These are phyloP conservation scores for Tremellales sp. DNA, from an alignment of 1,284 basidiomycete species.

Conservation along the genomic window DNA sequence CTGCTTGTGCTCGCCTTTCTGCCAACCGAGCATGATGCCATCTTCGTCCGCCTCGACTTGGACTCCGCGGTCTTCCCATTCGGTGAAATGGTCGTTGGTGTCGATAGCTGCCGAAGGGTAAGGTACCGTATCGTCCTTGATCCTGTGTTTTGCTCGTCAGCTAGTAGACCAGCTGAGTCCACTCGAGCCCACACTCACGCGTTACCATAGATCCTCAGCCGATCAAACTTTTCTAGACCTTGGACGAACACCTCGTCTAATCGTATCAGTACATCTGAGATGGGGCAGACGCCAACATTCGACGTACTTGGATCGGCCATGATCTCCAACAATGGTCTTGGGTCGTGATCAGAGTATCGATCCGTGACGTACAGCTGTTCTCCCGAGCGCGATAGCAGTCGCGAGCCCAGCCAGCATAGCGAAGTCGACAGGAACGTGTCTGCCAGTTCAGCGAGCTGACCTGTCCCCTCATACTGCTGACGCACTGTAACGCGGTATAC, in stretches of 20 bases:
- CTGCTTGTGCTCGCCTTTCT: slow-evolving; percentile 2
- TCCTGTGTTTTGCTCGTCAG: slow-evolving; percentile 35
- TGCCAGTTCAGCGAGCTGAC: slow-evolving; percentile 4
- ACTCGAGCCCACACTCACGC: slow-evolving; percentile 52
- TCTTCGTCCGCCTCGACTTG: slow-evolving; percentile 55
- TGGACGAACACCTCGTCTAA: slow-evolving; percentile 71
- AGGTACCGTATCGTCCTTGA: slow-evolving; percentile 76
- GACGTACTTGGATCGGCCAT: slow-evolving; percentile 76
- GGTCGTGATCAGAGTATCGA: slow-evolving; percentile 62
- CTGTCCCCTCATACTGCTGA: no score
- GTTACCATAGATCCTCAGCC: slow-evolving; percentile 79
- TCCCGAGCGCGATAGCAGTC: slow-evolving; percentile 75
- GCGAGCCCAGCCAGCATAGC: slow-evolving; percentile 62
- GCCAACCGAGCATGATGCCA: slow-evolving; percentile 26
- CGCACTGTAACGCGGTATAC: slow-evolving; percentile 39
- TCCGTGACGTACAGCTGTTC: slow-evolving; percentile 74
- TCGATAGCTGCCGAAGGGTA: slow-evolving; percentile 75
- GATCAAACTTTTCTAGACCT: slow-evolving; percentile 64
- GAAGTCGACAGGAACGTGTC: slow-evolving; percentile 58
- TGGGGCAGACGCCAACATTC: slow-evolving; percentile 4
- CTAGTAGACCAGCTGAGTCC: no score
- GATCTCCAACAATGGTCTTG: slow-evolving; percentile 68
- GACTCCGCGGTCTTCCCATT: slow-evolving; percentile 58
- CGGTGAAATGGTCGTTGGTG: slow-evolving; percentile 62
- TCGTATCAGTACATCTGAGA: slow-evolving; percentile 12